Percentiles rank a stretch among this genome's conserved stretches.
Evolutionary conservation across 2,329 filamentous ascomycete genomes (phyloP).

Genomic region (Aureobasidium zeae): DNA sequence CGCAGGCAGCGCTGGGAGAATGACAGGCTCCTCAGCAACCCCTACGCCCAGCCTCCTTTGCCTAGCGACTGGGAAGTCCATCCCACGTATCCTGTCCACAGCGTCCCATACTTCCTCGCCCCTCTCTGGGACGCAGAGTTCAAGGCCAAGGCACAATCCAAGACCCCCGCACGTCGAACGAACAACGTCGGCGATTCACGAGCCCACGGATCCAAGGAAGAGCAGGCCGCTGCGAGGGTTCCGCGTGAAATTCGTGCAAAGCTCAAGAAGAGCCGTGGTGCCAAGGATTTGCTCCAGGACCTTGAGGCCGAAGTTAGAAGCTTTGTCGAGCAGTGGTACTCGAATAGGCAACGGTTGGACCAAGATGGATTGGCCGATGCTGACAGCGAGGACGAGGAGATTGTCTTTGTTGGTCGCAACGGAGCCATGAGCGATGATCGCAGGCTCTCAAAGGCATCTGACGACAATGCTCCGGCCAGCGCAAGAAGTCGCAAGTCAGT

Average conservation of each 20-base stretch:
- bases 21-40: constrained; percentile 78
- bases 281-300: constrained; percentile 69
- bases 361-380: constrained; percentile 37
- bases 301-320: constrained; percentile 75
- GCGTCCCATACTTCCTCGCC: constrained; percentile 82
- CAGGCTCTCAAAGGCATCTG: constrained; percentile 37
- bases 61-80: constrained; percentile 74
- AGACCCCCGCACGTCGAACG: constrained; percentile 16
- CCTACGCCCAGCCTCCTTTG: constrained; percentile 72
- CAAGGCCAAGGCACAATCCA: constrained; percentile 30
- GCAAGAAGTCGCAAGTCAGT: constrained; percentile 37
- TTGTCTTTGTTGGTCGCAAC: constrained; percentile 75
- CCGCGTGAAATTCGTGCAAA: constrained; percentile 72
- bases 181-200: constrained; percentile 23
- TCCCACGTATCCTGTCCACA: constrained; percentile 68
- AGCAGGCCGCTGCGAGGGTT: constrained; percentile 45
- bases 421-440: constrained; percentile 53
- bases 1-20: constrained; percentile 92
- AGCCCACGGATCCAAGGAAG: constrained; percentile 30
- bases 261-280: constrained; percentile 69
- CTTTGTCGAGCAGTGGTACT: constrained; percentile 58
- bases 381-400: constrained; percentile 66
- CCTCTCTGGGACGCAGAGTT: constrained; percentile 65
- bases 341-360: constrained; percentile 42
- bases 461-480: constrained; percentile 3